Conservation (phyloP, 768 basidiomycete genomes). For the Termitomyces titanicus region DNA sequence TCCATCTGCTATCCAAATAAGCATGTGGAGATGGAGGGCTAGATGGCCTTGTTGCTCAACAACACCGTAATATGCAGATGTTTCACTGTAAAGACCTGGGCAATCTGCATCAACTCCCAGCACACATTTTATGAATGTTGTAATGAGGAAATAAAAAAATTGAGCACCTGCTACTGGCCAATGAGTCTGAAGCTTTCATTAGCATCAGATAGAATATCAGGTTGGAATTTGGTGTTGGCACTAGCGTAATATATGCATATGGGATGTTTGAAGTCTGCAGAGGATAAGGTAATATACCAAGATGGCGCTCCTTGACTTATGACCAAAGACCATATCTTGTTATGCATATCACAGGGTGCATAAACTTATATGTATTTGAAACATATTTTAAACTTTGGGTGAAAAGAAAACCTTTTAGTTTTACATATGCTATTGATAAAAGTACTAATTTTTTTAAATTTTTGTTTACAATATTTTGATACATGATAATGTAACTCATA, state of each 20-base stretch:
- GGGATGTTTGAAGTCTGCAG: slow-evolving; percentile 26
- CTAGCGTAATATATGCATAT: slow-evolving; percentile 30
- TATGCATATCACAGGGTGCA: too few species aligned
- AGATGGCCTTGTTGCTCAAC: too few species aligned
- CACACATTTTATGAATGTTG: slow-evolving; percentile 22
- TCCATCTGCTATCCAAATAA: too few species aligned
- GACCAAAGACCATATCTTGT: slow-evolving; percentile 10
- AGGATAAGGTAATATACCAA: slow-evolving; percentile 33
- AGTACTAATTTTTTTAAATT: too few species aligned
- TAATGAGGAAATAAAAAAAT: slow-evolving; percentile 29
- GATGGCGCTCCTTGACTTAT: slow-evolving; percentile 21
- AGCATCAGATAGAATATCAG: background rate
- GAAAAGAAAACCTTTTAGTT: too few species aligned
- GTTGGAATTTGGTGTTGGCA: slow-evolving; percentile 13
- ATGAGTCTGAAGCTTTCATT: background rate
- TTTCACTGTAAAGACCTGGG: slow-evolving; percentile 23
- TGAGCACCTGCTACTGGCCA: slow-evolving; percentile 21
- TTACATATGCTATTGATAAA: too few species aligned
- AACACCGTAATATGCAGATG: too few species aligned
- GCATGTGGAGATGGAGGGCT: too few species aligned
- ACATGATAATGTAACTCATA: too few species aligned
- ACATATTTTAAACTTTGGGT: too few species aligned
- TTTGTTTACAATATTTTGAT: too few species aligned
- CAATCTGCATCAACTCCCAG: slow-evolving; percentile 18
- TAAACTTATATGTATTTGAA: too few species aligned